Evolutionary conservation across 495 filamentous ascomycete species (phyloP), one percentile per base, ranked within the genome.

Genomic region (Bryoglossum gracile): DNA sequence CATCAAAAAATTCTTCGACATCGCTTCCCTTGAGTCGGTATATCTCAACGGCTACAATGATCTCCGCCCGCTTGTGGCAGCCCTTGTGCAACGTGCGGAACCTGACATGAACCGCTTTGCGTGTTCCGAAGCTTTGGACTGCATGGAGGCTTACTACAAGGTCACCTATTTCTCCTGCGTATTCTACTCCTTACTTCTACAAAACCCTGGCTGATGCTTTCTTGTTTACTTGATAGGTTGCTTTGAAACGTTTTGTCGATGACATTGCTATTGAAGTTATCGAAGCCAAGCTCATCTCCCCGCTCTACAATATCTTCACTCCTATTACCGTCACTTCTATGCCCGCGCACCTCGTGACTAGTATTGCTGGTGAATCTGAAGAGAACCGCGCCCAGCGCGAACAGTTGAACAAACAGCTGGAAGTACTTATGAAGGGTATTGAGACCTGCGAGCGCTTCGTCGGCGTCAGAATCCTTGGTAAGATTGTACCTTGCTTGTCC

Each of bases 201-300:
- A 33, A 54, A 46, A 21, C 37, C 40, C 43, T 43, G 21, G 33
- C 36, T 49, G 23, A 44, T 30, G 19, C n/a, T 18, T 1, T 11
- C 24, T n/a, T 34, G 19, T 26, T 18, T 46, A 13, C 21, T 23
- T 43, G 42, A 30, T 43, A 83, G 82, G 73, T 84, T 54, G 73
- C 81, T 0, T 58, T 81, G 43, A 69, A 75, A 51, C 71, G 68
- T 0, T 82, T 86, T 56, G 62, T 81, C n/a, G 78, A 86, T 30
- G 77, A 84, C 35, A 52, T 84, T 21, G 68, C 74, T 13, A 71
- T 69, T 3, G 66, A 81, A 32, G 81, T 72, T 3, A 74, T 82
- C 25, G 81, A 85, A 43, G 66, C 69, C 22, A 77, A 76, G 56
- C 68, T 84, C 32, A 61, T 84, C n/a, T 53, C 51, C 14, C 51